Evolutionary conservation across 2,329 filamentous ascomycete species (phyloP).

Genomic region (Amesomyces nigricolor): DNA sequence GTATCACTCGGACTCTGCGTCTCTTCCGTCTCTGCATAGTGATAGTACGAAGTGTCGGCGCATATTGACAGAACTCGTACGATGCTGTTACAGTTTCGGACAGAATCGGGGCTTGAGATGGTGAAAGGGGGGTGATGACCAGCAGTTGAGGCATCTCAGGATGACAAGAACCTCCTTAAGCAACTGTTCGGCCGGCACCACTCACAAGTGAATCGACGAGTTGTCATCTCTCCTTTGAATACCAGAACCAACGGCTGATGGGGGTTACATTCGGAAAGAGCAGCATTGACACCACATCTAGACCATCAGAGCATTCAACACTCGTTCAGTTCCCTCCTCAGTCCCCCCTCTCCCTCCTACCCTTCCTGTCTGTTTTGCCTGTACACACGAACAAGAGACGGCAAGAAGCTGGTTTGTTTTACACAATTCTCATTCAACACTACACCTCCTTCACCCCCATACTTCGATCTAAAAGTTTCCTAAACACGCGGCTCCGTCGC

Average conservation of each 20-base stretch:
- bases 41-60: background rate
- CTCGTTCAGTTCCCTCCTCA: background rate
- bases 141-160: too few relatives aligned
- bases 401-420: background rate
- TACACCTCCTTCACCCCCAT: background rate
- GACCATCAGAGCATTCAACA: background rate
- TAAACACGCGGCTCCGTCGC: background rate
- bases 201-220: too few relatives aligned
- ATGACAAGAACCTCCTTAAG: too few relatives aligned
- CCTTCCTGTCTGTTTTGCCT: constrained; percentile 1
- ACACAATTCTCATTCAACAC: constrained; percentile 6
- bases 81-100: background rate
- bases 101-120: background rate
- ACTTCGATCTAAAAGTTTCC: constrained; percentile 4
- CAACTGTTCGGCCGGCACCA: too few relatives aligned
- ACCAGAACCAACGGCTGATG: background rate
- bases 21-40: background rate
- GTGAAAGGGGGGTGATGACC: too few relatives aligned
- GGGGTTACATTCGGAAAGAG: background rate
- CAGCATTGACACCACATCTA: background rate
- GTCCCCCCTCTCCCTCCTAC: background rate
- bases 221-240: background rate
- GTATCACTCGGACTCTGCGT: too few relatives aligned
- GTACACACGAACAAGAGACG: constrained; percentile 9
- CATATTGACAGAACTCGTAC: background rate